Evolutionary conservation across 2,329 filamentous ascomycete genomes (phyloP), one percentile per base, ranked within the genome.

Genomic region (Fusarium ramigenum): DNA sequence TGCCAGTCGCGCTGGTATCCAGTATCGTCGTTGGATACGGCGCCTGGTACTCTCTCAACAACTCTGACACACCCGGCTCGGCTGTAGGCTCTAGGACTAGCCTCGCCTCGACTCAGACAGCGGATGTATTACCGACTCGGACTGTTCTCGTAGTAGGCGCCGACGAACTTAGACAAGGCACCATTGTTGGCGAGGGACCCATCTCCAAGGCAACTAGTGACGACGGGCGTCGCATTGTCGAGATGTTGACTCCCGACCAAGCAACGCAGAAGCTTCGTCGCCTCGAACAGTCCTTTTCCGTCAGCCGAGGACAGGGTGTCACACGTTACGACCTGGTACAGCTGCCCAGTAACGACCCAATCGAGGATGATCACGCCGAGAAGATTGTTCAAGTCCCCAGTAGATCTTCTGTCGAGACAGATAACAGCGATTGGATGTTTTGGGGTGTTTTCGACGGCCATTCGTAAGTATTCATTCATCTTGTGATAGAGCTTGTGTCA

Each of bases 401-500:
- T 60, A 88, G 77, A 83, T 88, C 80, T 83, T 78, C 78, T 30
- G 77, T 79, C 28, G 77, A 80, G 39, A 81, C 87, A 42, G 86
- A 88, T 23, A 90, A 87, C 66, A 93, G 89, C 70, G 97, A 99
- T 83, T 99, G 96, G 96, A 98, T 98, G 95, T 99, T 99, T 82
- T 99, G 97, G 96, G 96, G 95, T 65, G 95, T 99, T 23, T 99
- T 98, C 82, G 96, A 99, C 80, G 96, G 96, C 1, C 96, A 99
- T 83, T 94, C 93, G 94, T 96, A 85, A 83, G 89, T 88, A 37
- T 16, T 47, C 23, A 37, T 16, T 49, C 25, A 39, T 66, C 23
- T 30, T 46, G 28, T 34, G 28, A 60, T 58, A 30, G 32, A 46
- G 19, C 32, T 53, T 60, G 39, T 28, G 23, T 40, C 43, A 49